Base-by-base conservation (phyloP, 176 grass and related monocot genomes). In the Rhynchospora breviuscula region DNA sequence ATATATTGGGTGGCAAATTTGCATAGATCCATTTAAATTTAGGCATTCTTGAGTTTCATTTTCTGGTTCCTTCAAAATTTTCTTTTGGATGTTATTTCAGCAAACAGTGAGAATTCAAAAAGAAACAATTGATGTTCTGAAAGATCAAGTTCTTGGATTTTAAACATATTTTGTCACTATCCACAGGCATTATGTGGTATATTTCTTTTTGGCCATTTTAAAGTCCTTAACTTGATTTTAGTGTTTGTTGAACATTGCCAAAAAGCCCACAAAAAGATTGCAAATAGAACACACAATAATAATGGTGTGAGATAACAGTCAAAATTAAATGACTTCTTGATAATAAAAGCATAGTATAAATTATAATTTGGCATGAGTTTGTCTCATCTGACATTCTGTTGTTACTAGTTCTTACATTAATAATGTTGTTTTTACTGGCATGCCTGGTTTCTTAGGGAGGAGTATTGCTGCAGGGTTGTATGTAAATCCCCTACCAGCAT, bases 111-210 rank as follows among this genome's bases (percentile, higher is more conserved):
- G 83, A 79, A 99, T 99, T 56, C 86, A 93, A 22, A 99, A 99
- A 87, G 84, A 81, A 66, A 93, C 91, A 85, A 88, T 96, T 84
- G 97, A 99, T 81, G 89, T 95, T 88, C 80, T 99, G 10, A 99
- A 96, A 89, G 93, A 99, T 88, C 97, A 95, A 90, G 89, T 96
- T 83, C 95, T 99, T 78, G 86, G 97, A 66, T 99, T 99, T 79
- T 91, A 99, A 85, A 93, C 97, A 56, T 93, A 93, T 90, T 95
- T 95, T 10, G 91, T 99, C 61, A 95, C 93, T 66, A 95, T 87
- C 47, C 91, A 93, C 6, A 89, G 93, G 78, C 89, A 91, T 75
- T 99, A 99, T 76, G 93, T 95, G 97, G 97, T 96, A 89, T n/a
- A 90, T 12, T 69, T 71, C 79, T 26, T 89, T 79, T 79, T 10